These are phyloP conservation scores for Ceratocystis diversiconidia DNA, from an alignment of 2,329 filamentous ascomycete genomes.

Conservation along the genomic window DNA sequence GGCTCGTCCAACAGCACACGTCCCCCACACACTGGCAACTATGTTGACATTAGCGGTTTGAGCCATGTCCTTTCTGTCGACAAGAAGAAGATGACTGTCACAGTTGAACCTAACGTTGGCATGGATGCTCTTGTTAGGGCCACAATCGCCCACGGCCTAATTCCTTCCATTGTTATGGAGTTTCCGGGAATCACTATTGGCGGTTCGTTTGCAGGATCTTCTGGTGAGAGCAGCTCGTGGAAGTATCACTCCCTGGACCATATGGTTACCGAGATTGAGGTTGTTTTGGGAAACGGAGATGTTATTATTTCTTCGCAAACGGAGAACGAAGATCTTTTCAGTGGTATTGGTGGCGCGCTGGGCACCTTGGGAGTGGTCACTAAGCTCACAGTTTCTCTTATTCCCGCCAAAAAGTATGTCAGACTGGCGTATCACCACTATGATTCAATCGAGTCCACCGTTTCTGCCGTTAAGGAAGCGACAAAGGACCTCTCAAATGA, in stretches of 20 bases:
- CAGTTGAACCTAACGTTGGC: slow-evolving; percentile 57
- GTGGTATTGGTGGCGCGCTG: slow-evolving; percentile 49
- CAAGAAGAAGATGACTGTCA: slow-evolving; percentile 35
- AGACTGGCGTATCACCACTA: slow-evolving; percentile 41
- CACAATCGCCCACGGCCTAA: slow-evolving; percentile 39
- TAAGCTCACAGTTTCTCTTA: slow-evolving; percentile 44
- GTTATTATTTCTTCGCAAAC: slow-evolving; percentile 36
- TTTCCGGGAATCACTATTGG: slow-evolving; percentile 60
- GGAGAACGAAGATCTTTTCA: slow-evolving; percentile 45
- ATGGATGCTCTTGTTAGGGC: slow-evolving; percentile 50
- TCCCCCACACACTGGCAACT: slow-evolving; percentile 35
- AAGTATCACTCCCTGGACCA: slow-evolving; percentile 52
- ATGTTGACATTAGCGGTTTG: slow-evolving; percentile 53
- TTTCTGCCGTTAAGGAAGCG: slow-evolving; percentile 33
- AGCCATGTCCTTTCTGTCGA: slow-evolving; percentile 50
- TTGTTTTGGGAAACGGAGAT: slow-evolving; percentile 48
- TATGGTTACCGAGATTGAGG: slow-evolving; percentile 47
- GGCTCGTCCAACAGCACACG: slow-evolving; percentile 67
- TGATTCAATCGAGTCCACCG: slow-evolving; percentile 28
- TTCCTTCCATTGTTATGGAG: slow-evolving; percentile 56
- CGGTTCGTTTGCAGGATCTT: slow-evolving; percentile 52
- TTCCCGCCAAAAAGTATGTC: slow-evolving; percentile 41
- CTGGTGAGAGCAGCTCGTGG: slow-evolving; percentile 55
- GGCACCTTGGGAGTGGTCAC: slow-evolving; percentile 56
- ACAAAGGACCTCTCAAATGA: slow-evolving; percentile 33